Evolutionary conservation across 73 alveolate genomes (phyloP).

Genomic region (Paramecium bursaria): DNA sequence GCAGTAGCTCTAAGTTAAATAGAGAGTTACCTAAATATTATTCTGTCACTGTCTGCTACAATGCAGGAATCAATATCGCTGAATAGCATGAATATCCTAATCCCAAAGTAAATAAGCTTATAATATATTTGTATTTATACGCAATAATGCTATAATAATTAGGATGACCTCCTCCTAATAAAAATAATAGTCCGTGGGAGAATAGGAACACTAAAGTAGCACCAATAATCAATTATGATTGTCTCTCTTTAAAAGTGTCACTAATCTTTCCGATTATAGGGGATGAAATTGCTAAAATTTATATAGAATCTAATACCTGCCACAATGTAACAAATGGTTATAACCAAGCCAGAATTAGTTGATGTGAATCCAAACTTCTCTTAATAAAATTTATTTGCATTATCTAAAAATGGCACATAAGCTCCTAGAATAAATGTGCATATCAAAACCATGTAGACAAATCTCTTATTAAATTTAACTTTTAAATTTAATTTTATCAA

Average conservation of each 20-base stretch:
- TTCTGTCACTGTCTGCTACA: conserved; percentile 26
- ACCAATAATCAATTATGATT: not conserved
- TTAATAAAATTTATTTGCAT: conserved; percentile 55
- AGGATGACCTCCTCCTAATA: not conserved
- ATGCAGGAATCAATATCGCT: conserved; percentile 28
- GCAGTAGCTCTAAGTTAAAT: conserved; percentile 41
- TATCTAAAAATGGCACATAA: conserved; percentile 47
- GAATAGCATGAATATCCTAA: conserved; percentile 24
- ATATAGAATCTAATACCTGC: not conserved
- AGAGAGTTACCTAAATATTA: not conserved
- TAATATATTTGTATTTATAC: not conserved
- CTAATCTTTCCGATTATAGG: conserved; percentile 33
- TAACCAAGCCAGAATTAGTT: conserved; percentile 10
- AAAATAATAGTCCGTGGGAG: not conserved
- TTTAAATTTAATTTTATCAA: not conserved
- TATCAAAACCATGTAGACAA: conserved; percentile 1
- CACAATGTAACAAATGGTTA: conserved; percentile 46
- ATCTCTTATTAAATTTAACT: conserved; percentile 15
- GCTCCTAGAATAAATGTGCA: conserved; percentile 13
- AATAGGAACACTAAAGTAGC: conserved; percentile 38
- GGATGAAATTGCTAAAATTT: not conserved
- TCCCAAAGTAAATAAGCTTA: conserved; percentile 30
- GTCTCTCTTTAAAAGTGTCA: not conserved
- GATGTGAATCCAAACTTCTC: conserved; percentile 30
- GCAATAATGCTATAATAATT: not conserved